Evolutionary conservation across 2,329 filamentous ascomycete genomes (phyloP), one percentile per base, ranked within the genome.

Genomic region (Escovopsis sp.): DNA sequence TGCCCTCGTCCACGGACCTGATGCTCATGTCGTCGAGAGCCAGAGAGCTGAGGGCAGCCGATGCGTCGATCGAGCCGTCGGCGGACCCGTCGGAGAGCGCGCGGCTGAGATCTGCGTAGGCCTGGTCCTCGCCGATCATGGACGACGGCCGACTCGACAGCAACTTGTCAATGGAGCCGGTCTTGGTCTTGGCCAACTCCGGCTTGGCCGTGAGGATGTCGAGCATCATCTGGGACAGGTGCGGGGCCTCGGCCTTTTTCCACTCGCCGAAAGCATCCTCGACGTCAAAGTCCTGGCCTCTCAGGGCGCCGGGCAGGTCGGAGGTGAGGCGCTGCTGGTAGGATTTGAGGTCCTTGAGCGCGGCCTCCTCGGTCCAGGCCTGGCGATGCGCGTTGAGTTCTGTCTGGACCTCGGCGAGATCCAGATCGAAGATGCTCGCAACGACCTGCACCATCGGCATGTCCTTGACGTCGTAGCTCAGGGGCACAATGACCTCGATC

Each of bases 361-460:
- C 91, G 35, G 86, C 85, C 57, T 89, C 85, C 57, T 94, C 87
- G 1, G 86, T 95, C 91, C 91, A 98, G 2, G 75, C 62, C 5
- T 77, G 70, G 51, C 82, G 83, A 60, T 94, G 77, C 39, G 78
- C 74, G 60, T 94, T 83, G 56, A 98, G 85, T 54, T 95, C 88
- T 36, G 75, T 74, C 63, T 98, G 91, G 6, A 88, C 81, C 51
- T 91, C 80, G 2, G 80, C 77, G 50, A 82, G 77, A 36, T 79
- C 78, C 45, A 89, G 71, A 37, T 82, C 83, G 62, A 96, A 98
- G 48, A 95, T 84, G 53, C 74, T 80, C 40, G 82, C 84, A 26
- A 98, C 88, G 33, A 82, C 75, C 58, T 91, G 82, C 26, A 94
- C 91, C 63, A 95, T 74, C 33, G 81, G 81, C 91, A 98, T 98